Conservation (phyloP, 2,329 filamentous ascomycete genomes). For the Periconia digitata region DNA sequence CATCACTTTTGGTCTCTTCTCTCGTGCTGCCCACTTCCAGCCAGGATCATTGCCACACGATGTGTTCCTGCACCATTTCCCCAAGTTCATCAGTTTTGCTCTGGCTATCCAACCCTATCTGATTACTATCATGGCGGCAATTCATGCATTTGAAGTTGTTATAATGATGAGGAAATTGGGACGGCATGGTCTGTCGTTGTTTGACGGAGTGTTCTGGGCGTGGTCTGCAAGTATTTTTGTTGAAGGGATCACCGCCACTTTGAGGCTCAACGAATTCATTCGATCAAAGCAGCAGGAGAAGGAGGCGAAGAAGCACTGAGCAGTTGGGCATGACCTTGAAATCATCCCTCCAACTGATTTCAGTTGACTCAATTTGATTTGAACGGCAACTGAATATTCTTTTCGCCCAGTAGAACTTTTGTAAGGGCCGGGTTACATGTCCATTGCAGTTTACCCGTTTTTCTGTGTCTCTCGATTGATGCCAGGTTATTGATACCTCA, state of each 20-base stretch:
- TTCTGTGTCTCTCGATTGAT: no score
- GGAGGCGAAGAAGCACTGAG: conserved; percentile 37
- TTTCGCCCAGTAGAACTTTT: no score
- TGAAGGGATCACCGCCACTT: conserved; percentile 55
- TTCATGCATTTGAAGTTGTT: conserved; percentile 68
- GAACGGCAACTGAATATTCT: no score
- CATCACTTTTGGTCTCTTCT: conserved; percentile 32
- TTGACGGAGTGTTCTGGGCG: conserved; percentile 54
- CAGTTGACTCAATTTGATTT: no score
- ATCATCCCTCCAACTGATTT: no score
- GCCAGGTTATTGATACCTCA: no score
- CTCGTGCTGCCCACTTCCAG: conserved; percentile 31
- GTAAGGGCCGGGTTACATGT: no score
- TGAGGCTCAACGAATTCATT: conserved; percentile 39
- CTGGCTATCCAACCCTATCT: conserved; percentile 62
- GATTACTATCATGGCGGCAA: conserved; percentile 59
- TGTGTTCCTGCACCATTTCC: conserved; percentile 50
- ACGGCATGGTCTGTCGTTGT: conserved; percentile 54
- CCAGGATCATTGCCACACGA: conserved; percentile 38
- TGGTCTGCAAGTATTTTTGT: conserved; percentile 57
- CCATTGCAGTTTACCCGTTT: no score
- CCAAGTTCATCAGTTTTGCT: conserved; percentile 61
- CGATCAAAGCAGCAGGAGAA: conserved; percentile 31
- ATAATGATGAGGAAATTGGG: conserved; percentile 51
- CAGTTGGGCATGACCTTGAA: no score